Conservation (phyloP, 2,329 filamentous ascomycete genomes). For the Fusarium redolens region DNA sequence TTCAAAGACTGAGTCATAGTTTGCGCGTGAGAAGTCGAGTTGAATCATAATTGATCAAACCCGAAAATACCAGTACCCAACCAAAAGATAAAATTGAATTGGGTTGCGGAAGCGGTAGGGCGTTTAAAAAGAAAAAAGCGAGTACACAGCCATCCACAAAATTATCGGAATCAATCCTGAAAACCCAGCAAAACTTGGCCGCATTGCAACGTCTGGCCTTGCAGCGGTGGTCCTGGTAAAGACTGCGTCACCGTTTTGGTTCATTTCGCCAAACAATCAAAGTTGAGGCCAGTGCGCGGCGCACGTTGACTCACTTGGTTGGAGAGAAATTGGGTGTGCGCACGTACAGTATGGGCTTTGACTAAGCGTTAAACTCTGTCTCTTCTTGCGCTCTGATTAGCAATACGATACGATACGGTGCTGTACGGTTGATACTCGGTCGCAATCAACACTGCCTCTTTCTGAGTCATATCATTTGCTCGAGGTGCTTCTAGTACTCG, state of each 20-base stretch:
- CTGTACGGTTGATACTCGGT: not conserved
- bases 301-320: conserved; percentile 37
- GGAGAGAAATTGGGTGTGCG: conserved; percentile 29
- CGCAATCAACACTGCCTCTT: conserved; percentile 32
- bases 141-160: conserved; percentile 28
- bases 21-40: conserved; percentile 25
- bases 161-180: not conserved
- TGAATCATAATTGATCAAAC: conserved; percentile 33
- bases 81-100: conserved; percentile 24
- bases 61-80: conserved; percentile 34
- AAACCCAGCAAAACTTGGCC: conserved; percentile 36
- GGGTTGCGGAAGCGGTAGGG: conserved; percentile 33
- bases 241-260: conserved; percentile 43
- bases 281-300: conserved; percentile 37
- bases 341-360: conserved; percentile 31
- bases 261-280: conserved; percentile 38
- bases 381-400: conserved; percentile 37
- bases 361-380: conserved; percentile 37
- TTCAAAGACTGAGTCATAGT: conserved; percentile 37
- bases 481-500: conserved; percentile 18
- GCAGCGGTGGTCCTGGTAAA: conserved; percentile 33
- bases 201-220: conserved; percentile 33
- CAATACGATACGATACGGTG: conserved; percentile 12
- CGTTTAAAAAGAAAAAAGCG: conserved; percentile 22
- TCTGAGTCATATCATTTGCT: conserved; percentile 25